These are phyloP conservation scores for Toxoplasma gondii DNA, from an alignment of 169 alveolate species.

Conservation along the genomic window DNA sequence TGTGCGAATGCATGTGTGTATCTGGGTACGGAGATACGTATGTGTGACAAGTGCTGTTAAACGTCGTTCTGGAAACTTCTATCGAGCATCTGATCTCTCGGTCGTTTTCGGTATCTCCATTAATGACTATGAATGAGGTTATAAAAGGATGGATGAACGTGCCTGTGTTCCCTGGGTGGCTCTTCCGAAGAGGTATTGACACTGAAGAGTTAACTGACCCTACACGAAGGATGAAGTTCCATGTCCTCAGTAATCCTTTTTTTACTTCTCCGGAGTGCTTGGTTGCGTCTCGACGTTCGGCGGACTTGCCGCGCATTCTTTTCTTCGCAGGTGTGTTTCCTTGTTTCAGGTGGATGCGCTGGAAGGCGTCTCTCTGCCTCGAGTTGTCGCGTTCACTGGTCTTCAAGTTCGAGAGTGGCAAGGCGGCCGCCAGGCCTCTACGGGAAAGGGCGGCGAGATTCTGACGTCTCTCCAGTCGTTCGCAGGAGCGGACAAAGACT, in stretches of 20 bases:
- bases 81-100: no score
- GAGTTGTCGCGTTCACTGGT: conserved; percentile 46
- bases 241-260: neutral
- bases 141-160: no score
- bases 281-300: neutral
- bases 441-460: conserved; percentile 37
- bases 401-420: conserved; percentile 63
- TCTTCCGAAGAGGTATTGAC: no score
- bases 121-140: no score
- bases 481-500: conserved; percentile 5
- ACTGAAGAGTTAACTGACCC: no score
- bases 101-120: no score
- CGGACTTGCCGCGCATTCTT: neutral
- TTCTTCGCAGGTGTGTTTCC: neutral
- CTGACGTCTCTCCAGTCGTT: conserved; percentile 28
- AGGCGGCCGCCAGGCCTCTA: conserved; percentile 58
- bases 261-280: neutral
- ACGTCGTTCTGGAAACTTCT: no score
- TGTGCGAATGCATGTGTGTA: no score
- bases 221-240: neutral
- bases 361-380: conserved; percentile 43
- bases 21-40: no score
- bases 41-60: no score
- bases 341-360: conserved; percentile 16
- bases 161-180: no score